Conservation (phyloP, 805 yeast genomes). For the Alloascoidea africana region DNA sequence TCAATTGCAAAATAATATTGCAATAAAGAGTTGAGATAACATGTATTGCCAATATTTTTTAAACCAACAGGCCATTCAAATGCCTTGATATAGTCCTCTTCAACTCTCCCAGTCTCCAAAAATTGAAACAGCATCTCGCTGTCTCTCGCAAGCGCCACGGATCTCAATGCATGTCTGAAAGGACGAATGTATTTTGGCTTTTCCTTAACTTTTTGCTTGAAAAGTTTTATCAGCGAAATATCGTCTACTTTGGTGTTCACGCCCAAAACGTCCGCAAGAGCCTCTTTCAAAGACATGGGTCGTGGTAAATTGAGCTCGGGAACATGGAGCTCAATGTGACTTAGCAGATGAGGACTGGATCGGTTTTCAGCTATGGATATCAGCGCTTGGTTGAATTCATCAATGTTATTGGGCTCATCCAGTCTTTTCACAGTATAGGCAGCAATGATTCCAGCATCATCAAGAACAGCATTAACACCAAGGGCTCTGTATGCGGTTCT, state of each 20-base stretch:
- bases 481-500: constrained; percentile 35
- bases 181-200: constrained; percentile 23
- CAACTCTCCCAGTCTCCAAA: constrained; percentile 19
- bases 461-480: constrained; percentile 35
- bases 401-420: constrained; percentile 5
- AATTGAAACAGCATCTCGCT: constrained; percentile 43
- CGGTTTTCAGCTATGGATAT: constrained; percentile 16
- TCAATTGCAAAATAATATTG: constrained; percentile 82
- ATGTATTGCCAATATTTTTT: constrained; percentile 91
- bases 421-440: constrained; percentile 40
- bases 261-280: constrained; percentile 9
- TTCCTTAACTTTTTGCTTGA: constrained; percentile 2
- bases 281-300: constrained; percentile 7
- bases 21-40: constrained; percentile 79
- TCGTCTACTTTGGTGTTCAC: constrained; percentile 19
- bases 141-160: constrained; percentile 43
- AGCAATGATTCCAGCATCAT: constrained; percentile 59
- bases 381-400: constrained; percentile 11
- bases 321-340: constrained; percentile 13
- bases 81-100: constrained; percentile 2
- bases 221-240: constrained; percentile 9
- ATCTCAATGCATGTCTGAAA: constrained; percentile 39
- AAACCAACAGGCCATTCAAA: constrained; percentile 71
- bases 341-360: constrained; percentile 12
- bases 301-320: constrained; percentile 5